Conservation (phyloP, 129 eudicot genomes). For the Oenanthe sinensis region DNA sequence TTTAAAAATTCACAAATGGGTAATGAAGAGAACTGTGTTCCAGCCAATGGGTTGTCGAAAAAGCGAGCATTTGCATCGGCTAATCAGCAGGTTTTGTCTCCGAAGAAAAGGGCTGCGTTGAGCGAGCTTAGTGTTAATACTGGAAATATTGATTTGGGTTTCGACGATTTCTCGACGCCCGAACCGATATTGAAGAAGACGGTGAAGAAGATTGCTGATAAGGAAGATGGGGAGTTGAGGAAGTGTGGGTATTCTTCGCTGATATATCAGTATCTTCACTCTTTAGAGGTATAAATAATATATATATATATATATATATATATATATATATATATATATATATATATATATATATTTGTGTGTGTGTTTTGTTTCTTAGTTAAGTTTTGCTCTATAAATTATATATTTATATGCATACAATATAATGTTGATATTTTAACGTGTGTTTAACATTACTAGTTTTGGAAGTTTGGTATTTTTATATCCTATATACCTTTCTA, state of each 20-base stretch:
- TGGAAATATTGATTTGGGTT: slow-evolving; percentile 5
- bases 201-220: slow-evolving; percentile 5
- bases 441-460: too few relatives aligned
- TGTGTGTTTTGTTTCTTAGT: not conserved
- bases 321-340: not conserved
- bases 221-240: slow-evolving; percentile 22
- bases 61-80: slow-evolving; percentile 34
- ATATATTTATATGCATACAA: not conserved
- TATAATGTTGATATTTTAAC: not conserved
- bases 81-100: slow-evolving; percentile 7
- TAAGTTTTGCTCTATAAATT: not conserved
- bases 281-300: slow-evolving; percentile 74
- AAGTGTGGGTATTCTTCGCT: slow-evolving; percentile 36
- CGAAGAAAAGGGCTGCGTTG: slow-evolving; percentile 50
- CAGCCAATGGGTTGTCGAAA: slow-evolving; percentile 25
- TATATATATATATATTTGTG: not conserved
- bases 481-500: not conserved
- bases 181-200: slow-evolving; percentile 10
- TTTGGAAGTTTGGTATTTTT: too few relatives aligned
- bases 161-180: slow-evolving; percentile 4
- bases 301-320: too few relatives aligned
- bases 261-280: slow-evolving; percentile 62
- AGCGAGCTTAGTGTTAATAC: slow-evolving; percentile 46
- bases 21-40: slow-evolving; percentile 21
- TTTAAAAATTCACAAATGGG: slow-evolving; percentile 17